phyloP scores from a whole-genome alignment of 768 basidiomycete genomes.

The Panaeolus papilionaceus region DNA sequence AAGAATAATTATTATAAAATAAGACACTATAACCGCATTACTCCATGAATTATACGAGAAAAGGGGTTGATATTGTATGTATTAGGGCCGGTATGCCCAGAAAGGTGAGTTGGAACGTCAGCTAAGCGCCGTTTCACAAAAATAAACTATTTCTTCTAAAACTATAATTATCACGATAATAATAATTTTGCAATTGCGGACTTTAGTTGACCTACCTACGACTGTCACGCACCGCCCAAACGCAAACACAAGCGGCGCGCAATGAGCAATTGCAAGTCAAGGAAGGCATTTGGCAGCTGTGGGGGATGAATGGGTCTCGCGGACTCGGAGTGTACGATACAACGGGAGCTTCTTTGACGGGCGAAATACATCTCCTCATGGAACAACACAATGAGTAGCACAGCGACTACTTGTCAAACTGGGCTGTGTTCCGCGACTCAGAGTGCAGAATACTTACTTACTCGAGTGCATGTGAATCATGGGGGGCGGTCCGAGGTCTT shows the following conservation, averaged over 20 bases:
- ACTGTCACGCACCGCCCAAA: background rate
- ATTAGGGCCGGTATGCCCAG: background rate
- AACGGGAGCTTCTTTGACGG: constrained; percentile 9
- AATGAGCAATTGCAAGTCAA: background rate
- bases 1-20: background rate
- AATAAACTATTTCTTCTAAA: background rate
- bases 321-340: constrained; percentile 2
- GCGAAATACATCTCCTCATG: background rate
- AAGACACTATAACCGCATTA: background rate
- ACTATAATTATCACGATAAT: background rate
- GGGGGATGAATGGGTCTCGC: background rate
- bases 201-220: background rate
- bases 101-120: background rate
- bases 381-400: background rate
- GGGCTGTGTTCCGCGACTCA: background rate
- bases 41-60: constrained; percentile 5
- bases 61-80: background rate
- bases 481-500: constrained; percentile 7
- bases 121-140: constrained; percentile 3
- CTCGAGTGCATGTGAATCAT: constrained; percentile 1
- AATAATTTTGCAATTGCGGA: background rate
- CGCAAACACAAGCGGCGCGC: constrained; percentile 10
- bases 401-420: background rate
- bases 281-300: background rate
- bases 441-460: background rate